Base-by-base conservation (phyloP, 257 asterid species). In the Nicotiana attenuata region DNA sequence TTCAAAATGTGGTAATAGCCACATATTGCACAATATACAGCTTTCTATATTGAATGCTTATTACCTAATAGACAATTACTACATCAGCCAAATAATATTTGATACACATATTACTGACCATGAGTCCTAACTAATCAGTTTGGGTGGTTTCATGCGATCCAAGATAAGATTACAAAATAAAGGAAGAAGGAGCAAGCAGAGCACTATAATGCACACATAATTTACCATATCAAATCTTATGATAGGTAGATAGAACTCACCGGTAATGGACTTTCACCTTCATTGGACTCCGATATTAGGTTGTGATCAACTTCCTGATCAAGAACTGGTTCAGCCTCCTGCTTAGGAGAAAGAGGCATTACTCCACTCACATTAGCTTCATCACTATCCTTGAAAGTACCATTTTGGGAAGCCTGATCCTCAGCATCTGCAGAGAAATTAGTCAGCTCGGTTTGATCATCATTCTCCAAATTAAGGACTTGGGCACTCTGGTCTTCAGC, bases 301-400 rank as follows among this genome's bases (percentile, higher is more conserved):
- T 28, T 82, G 6, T 53, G 76, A 80, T 65, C 87, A 79, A 86
- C 83, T 84, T 87, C 90, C 76, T 85, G 86, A 28, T 83, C 84
- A 68, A 83, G 81, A 79, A 75, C 50, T 56, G 88, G 84, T 80
- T 87, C 89, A 78, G 86, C 86, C 82, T 87, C 88, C 80, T 65
- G 64, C 53, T 35, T 85, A 73, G 92, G 81, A 75, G 80, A 81
- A 60, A 41, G 73, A 35, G 87, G 82, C 66, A 82, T 24, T 77
- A 82, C 67, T 83, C 77, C 82, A 50, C 75, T 59, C 41, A 47
- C n/a, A 57, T 78, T 69, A 5, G 45, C 78, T 75, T 81, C 90
- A 83, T 65, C 84, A 85, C 47, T 78, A 85, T 84, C 86, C 63
- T 86, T 84, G 14, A 26, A 33, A 47, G 33, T 68, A 47, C 77